Base-by-base conservation (phyloP, 2,329 filamentous ascomycete species). In the Fulvia fulva region DNA sequence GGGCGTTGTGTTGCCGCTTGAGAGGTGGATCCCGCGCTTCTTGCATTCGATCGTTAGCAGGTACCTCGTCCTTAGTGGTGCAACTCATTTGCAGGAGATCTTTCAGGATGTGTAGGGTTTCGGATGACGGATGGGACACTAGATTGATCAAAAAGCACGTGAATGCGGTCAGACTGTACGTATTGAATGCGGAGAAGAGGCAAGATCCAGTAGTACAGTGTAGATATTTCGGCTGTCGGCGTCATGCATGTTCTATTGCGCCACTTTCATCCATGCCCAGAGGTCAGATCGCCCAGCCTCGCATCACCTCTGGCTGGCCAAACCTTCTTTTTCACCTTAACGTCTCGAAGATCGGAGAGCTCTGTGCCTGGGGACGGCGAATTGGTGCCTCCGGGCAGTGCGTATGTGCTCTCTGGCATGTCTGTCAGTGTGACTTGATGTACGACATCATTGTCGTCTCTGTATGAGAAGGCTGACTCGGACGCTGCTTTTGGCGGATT, bases 401-500 rank as follows among this genome's bases (percentile, higher is more conserved):
- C 37, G 14, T 41, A 41, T 41, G 7, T 7, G 16, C 28, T 26
- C 19, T 37, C 23, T 1, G 59, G 59, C 9, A 65, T 58, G 49
- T 65, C 63, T 5, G 53, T 63, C 22, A 65, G 53, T 4, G 54
- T 63, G 22, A 65, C 63, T 47, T 62, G 53, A 46, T 65, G 63
- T 11, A 63, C 53, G 21, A 63, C 55, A 25, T 65, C 59, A 28
- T 62, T 44, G 26, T 63, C 57, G 34, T 65, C 61, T 23, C 61
- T 59, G 37, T 63, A 65, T 28, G 55, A 47, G 46, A 65, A 49
- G 22, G 56, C 50, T 2, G 61, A 52, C 53, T 65, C 61, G 4
- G 63, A 59, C n/a, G 63, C 57, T 32, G 45, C 34, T 6, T 47
- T 55, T 21, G 63, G 63, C 28, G 63, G 63, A 21, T 63, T 59